Base-by-base conservation (phyloP, 2,329 filamentous ascomycete genomes). In the Colletotrichum karsti region DNA sequence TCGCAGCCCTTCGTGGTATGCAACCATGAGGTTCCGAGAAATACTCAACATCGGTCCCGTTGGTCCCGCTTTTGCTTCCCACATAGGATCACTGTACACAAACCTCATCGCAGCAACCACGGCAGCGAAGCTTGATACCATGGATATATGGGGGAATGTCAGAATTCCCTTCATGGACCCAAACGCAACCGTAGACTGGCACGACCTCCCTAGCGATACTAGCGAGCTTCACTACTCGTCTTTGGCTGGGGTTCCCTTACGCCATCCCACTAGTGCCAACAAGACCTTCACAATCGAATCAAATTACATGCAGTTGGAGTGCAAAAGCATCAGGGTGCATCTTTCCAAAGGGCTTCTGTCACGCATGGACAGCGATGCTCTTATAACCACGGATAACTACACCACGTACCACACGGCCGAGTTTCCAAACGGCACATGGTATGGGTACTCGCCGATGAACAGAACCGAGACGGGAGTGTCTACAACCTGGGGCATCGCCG, bases 91-190 rank as follows among this genome's bases (percentile, higher is more conserved):
- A 8, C 20, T 55, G 26, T 71, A 74, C 30, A 70, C 65, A 2
- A 66, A 70, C 7, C 62, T 72, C 7, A 33, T 75, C 7, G 55
- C 73, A 10, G 64, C 72, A 4, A 71, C 75, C 1, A 42, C 56
- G 1, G 24, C 67, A 7, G 63, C 72, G 7, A 72, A 73, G 42
- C 35, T 50, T 5, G 63, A 67, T 20, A 64, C 50, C 20, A 72
- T 72, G 66, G 75, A 76, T 54, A 39, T 71, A 1, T 76, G 73
- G 73, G 74, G 73, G 3, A 75, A 77, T 48, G 69, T 73, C 42
- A 75, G 74, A 48, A 72, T 77, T 9, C 75, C 74, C 3, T 72
- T 67, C 22, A 65, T 68, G 33, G 9, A 30, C n/a, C 37, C 37
- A n/a, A 41, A 24, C 5, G 35, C 20, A 24, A 30, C 48, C 20